Base-by-base conservation (phyloP, 768 basidiomycete species). In the Pleurotus eryngii region DNA sequence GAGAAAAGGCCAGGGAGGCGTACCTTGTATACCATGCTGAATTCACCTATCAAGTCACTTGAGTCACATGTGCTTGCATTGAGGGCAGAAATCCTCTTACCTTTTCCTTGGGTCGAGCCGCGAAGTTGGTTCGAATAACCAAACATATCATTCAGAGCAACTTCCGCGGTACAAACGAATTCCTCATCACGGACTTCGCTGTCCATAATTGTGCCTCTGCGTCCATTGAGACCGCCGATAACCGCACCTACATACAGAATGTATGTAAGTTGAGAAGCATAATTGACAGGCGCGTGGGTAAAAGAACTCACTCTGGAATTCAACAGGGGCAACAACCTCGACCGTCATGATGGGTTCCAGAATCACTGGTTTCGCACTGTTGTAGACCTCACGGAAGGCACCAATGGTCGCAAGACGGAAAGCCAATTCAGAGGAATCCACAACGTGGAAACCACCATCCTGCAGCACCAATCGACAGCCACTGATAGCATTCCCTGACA, bases 311-410 rank as follows among this genome's bases (percentile, higher is more conserved):
- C 90, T 89, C 71, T 99, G 97, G 81, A 98, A 99, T 68, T 99
- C 97, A 11, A 84, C 79, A 2, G 97, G 97, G 0, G 96, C 95
- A 39, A 98, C 88, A 24, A 98, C 92, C 66, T 99, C 96, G 38
- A 99, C 96, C 14, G 84, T 91, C 96, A 99, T 99, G 73, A 98
- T 89, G n/a, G 96, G 96, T 69, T 99, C 96, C 40, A 99, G 75
- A 56, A 99, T 88, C 53, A 92, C 86, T 0, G 92, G 86, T 51
- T 76, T 77, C 46, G 92, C 87, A 61, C 81, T 81, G 61, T 78
- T 77, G 78, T 90, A 98, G 3, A 87, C 85, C 65, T 98, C 96
- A 54, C 91, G 84, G 81, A 98, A 95, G 0, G 95, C 95, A 54
- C 93, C 90, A 40, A 96, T 87, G 4, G 92, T 86, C 5, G 92